phyloP scores from a whole-genome alignment of 2,329 filamentous ascomycete species.

The Penicillium sp. region DNA sequence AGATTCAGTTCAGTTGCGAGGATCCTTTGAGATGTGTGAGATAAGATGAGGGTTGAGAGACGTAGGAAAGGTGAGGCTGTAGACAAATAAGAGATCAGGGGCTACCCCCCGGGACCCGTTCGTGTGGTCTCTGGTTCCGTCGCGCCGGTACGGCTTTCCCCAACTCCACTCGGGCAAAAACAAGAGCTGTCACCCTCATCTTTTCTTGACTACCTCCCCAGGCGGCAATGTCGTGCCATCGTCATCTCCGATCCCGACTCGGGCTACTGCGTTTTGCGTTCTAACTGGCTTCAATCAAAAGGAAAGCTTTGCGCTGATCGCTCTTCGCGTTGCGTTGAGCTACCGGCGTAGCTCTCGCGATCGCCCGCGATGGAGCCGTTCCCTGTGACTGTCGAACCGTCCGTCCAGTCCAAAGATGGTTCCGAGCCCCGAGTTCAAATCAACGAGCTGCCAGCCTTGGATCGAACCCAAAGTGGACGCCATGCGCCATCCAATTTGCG shows the following conservation, averaged over 20 bases:
- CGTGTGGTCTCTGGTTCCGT: conserved; percentile 13
- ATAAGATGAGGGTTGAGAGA: not conserved
- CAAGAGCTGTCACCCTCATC: conserved; percentile 13
- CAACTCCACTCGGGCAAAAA: conserved; percentile 24
- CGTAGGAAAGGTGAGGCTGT: not conserved
- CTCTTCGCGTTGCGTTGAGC: conserved; percentile 13
- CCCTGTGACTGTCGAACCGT: conserved; percentile 13
- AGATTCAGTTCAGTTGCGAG: not conserved
- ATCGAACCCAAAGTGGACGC: conserved; percentile 18
- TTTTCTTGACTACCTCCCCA: conserved; percentile 1
- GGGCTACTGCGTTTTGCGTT: conserved; percentile 23
- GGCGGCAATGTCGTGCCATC: conserved; percentile 32
- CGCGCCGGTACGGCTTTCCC: conserved; percentile 18
- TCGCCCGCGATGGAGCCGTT: conserved; percentile 22
- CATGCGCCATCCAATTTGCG: conserved; percentile 29
- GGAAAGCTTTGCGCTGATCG: not conserved
- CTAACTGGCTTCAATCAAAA: not conserved
- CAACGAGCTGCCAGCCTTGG: conserved; percentile 15
- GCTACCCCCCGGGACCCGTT: not conserved
- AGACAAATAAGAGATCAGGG: not conserved
- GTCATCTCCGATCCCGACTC: conserved; percentile 26
- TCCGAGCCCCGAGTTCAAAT: conserved; percentile 20
- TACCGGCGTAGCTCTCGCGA: conserved; percentile 12
- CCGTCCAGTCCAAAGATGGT: conserved; percentile 14
- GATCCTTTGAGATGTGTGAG: not conserved